These are phyloP conservation scores for Anisogramma anomala DNA, from an alignment of 2,329 filamentous ascomycete species.

Conservation along the genomic window DNA sequence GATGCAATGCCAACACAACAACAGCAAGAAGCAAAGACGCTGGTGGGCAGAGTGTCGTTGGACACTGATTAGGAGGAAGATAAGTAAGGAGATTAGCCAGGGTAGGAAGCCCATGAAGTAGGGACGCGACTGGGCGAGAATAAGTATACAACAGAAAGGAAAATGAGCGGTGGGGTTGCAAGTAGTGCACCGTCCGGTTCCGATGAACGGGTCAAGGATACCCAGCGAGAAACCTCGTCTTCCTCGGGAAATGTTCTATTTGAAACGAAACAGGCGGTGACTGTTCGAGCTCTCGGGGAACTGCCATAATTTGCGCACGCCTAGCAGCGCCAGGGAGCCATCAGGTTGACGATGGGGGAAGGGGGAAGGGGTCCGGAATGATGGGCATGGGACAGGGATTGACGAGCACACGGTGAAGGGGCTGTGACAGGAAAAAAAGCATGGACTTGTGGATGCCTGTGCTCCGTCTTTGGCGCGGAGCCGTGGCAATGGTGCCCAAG, in stretches of 20 bases:
- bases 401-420: slow-evolving; percentile 9
- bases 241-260: slow-evolving; percentile 13
- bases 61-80: slow-evolving; percentile 1
- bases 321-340: slow-evolving; percentile 12
- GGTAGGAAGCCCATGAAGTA: too few relatives aligned
- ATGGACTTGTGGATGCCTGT: slow-evolving; percentile 11
- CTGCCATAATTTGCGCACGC: slow-evolving; percentile 13
- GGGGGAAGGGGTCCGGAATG: slow-evolving; percentile 12
- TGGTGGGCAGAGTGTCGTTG: slow-evolving; percentile 8
- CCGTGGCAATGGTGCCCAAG: slow-evolving; percentile 8
- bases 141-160: slow-evolving; percentile 14
- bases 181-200: slow-evolving; percentile 7
- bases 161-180: slow-evolving; percentile 7
- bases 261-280: slow-evolving; percentile 16
- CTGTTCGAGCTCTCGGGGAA: slow-evolving; percentile 13
- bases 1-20: slow-evolving; percentile 15
- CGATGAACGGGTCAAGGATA: slow-evolving; percentile 10
- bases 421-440: slow-evolving; percentile 11
- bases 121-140: too few relatives aligned
- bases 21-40: slow-evolving; percentile 9
- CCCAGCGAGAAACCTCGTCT: slow-evolving; percentile 12
- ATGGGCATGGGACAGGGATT: slow-evolving; percentile 14
- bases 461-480: slow-evolving; percentile 3
- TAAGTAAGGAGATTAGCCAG: slow-evolving; percentile 1
- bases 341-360: slow-evolving; percentile 14